A percentile compares a stretch with the other conserved stretches of the same genome.
Evolutionary conservation across 2,329 filamentous ascomycete species (phyloP).

Genomic region (Diaporthe capsici): DNA sequence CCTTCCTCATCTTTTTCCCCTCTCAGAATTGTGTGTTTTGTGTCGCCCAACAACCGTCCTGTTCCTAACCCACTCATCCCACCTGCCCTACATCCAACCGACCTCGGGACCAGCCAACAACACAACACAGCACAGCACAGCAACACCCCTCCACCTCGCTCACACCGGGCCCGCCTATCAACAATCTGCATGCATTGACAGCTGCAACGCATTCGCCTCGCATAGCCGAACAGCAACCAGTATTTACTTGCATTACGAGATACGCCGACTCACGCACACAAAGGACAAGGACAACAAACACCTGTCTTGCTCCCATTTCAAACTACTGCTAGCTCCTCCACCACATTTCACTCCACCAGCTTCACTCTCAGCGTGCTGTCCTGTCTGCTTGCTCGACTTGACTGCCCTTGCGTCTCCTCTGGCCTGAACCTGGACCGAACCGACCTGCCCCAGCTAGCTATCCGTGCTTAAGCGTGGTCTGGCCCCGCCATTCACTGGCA

Average conservation of each 20-base stretch:
- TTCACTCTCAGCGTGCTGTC: background rate
- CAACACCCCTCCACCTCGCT: constrained; percentile 19
- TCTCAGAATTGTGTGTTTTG: constrained; percentile 23
- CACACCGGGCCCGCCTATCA: constrained; percentile 20
- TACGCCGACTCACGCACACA: constrained; percentile 7
- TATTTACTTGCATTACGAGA: constrained; percentile 32
- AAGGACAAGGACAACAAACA: constrained; percentile 21
- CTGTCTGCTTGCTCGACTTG: background rate
- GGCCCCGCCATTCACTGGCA: constrained; percentile 42
- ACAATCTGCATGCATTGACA: constrained; percentile 31
- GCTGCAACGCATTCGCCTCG: constrained; percentile 31
- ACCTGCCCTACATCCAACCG: background rate
- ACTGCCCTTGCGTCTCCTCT: background rate
- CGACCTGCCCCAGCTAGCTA: constrained; percentile 30
- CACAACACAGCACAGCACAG: constrained; percentile 26
- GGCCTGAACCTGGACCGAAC: constrained; percentile 9
- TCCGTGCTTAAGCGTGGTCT: constrained; percentile 36
- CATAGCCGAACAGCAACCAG: constrained; percentile 31
- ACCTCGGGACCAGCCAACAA: constrained; percentile 19
- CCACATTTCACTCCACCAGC: constrained; percentile 2
- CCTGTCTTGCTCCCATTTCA: background rate
- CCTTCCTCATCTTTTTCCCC: constrained; percentile 2
- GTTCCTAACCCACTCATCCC: background rate
- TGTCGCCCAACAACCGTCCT: background rate
- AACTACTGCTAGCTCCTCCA: background rate